Percentiles rank a stretch among this genome's conserved stretches.
Evolutionary conservation across 2,329 filamentous ascomycete genomes (phyloP).

Genomic region (Pestalotiopsis sp.): DNA sequence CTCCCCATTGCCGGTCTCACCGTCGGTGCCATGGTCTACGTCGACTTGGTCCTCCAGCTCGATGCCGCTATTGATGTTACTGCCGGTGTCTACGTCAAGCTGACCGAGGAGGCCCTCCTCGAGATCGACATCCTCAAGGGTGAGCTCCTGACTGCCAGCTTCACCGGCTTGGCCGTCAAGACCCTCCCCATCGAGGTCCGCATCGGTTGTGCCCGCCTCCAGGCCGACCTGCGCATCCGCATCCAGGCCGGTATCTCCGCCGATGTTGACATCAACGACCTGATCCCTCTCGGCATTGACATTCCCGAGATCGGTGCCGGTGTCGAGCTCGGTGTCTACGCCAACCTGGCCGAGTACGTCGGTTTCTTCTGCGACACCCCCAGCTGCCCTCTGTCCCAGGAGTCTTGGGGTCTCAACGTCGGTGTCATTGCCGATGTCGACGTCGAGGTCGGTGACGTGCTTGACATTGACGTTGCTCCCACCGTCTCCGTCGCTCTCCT

Average conservation of each 20-base stretch:
- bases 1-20: constrained; percentile 42
- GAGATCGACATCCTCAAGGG: constrained; percentile 43
- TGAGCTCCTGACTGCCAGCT: constrained; percentile 44
- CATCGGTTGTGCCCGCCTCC: constrained; percentile 44
- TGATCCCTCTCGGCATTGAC: constrained; percentile 27
- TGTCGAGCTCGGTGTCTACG: constrained; percentile 46
- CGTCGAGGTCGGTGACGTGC: constrained; percentile 32
- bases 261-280: constrained; percentile 28
- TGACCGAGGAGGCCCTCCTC: constrained; percentile 44
- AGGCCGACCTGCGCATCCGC: constrained; percentile 51
- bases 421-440: constrained; percentile 13
- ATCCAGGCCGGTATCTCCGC: constrained; percentile 43
- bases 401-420: constrained; percentile 40
- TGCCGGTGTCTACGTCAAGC: constrained; percentile 51
- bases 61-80: constrained; percentile 50
- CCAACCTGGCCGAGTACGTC: constrained; percentile 56
- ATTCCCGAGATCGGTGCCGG: constrained; percentile 34
- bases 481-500: constrained; percentile 41
- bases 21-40: constrained; percentile 46
- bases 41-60: constrained; percentile 52
- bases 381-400: constrained; percentile 36
- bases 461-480: constrained; percentile 39
- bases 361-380: constrained; percentile 37
- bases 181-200: constrained; percentile 46
- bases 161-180: constrained; percentile 49